Evolutionary conservation across 192 early-diverging fungal species (phyloP), one percentile per base, ranked within the genome.

Genomic region (Gamsiella multidivaricata): DNA sequence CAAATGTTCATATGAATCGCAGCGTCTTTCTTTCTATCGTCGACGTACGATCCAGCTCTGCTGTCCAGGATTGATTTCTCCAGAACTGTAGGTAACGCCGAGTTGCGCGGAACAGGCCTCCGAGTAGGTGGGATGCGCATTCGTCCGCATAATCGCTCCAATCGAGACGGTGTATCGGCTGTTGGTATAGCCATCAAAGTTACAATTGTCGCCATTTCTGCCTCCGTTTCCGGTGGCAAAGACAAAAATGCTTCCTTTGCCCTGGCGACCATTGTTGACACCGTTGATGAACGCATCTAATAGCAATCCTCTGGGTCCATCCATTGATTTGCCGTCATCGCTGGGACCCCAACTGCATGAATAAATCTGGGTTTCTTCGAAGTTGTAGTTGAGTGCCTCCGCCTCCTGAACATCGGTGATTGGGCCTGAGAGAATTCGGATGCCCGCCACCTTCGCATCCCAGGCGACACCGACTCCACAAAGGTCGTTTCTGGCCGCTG

Each of bases 171-270:
- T 97, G 79, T 94, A 98, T 17, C 96, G 94, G 65, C 91, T 93
- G 83, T 98, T 98, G 26, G 96, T 95, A 82, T 97, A 97, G 14
- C 96, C 95, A 69, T 98, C 95, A 84, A 90, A 95, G 80, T 98
- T 98, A 83, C 97, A 98, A 81, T 98, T 96, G 61, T 98, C 97
- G 41, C 85, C 84, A 3, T 52, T 68, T 1, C 81, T 74, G 0
- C 93, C 96, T 25, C 97, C 97, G 58, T 98, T 97, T 33, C 97
- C 97, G 2, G 93, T 90, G 0, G 95, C 97, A 86, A 98, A 98
- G 11, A 98, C 94, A 80, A 85, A 98, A 26, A 98, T 88, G 8
- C 92, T 93, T 7, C 97, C 97, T 45, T 88, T 85, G 11, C 96
- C 97, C 5, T 81, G 73, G 18, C 98, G 85, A 0, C 98, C 96